Base-by-base conservation (phyloP, 257 asterid genomes). In the Thymus mandschuricus region DNA sequence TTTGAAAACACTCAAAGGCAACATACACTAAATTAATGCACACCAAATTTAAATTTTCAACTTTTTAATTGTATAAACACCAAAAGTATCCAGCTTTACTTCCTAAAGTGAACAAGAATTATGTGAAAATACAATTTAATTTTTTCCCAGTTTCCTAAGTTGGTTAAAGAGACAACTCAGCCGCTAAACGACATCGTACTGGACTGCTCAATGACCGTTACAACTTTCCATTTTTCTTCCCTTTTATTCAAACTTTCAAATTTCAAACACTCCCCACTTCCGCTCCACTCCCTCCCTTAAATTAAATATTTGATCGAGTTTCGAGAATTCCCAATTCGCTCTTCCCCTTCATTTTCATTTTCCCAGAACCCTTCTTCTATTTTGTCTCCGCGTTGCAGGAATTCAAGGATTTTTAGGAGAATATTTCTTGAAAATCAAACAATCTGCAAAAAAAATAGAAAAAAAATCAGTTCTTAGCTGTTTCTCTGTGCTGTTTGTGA, bases 201-300 rank as follows among this genome's bases (percentile, higher is more conserved):
- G 2, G n/a, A 10, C 48, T 4, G 49, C 48, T 61, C 46, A 69
- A 71, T 60, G 43, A 83, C 97, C 96, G 97, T 89, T 86, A 45
- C 80, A 70, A 34, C 80, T 72, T 84, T 79, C 65, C 52, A 6
- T 59, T 76, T 74, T 28, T 28, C 35, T 44, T 8, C 8, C 74
- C 51, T 58, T 71, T 70, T 63, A 31, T 84, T 84, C 83, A 79
- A 81, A 81, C 31, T 67, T 83, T 75, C 71, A 79, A 83, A 85
- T 61, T 92, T 88, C 80, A 84, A 89, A 92, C 75, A 41, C 29
- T 64, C 3, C n/a, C n/a, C 70, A 48, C 70, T 64, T 40, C 70
- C 67, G 28, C 69, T 67, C 66, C 79, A 74, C 85, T 70, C 79
- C 79, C 71, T 79, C 79, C 79, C 71, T 79, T 79, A 82, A 81